phyloP scores from a whole-genome alignment of 352 stramenopile genomes.

The Phytophthora capsici region DNA sequence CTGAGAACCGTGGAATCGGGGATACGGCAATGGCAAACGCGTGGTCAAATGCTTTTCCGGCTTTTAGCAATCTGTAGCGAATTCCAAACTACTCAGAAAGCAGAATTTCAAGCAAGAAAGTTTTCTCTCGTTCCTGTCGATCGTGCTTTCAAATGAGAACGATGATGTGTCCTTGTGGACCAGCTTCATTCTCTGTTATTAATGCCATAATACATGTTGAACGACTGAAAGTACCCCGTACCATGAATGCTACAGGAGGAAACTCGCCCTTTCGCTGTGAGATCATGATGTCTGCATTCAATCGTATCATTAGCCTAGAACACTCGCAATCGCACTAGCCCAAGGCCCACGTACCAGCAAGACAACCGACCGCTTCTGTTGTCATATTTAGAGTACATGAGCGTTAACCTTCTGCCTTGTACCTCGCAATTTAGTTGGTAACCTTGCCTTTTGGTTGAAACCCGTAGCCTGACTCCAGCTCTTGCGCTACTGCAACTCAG shows the following conservation, averaged over 20 bases:
- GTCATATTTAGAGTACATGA: background rate
- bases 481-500: slow-evolving; percentile 47
- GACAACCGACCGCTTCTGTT: slow-evolving; percentile 56
- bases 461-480: slow-evolving; percentile 59
- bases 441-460: slow-evolving; percentile 54
- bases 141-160: slow-evolving; percentile 43
- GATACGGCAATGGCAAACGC: slow-evolving; percentile 59
- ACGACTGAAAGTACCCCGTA: slow-evolving; percentile 11
- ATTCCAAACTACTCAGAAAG: background rate
- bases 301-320: background rate
- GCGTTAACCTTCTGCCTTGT: background rate
- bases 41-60: slow-evolving; percentile 66
- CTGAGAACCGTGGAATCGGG: slow-evolving; percentile 46
- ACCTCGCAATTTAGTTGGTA: too few species aligned
- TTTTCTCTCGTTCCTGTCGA: slow-evolving; percentile 44
- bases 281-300: slow-evolving; percentile 71
- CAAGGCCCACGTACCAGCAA: slow-evolving; percentile 44
- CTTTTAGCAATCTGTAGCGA: slow-evolving; percentile 48
- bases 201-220: background rate
- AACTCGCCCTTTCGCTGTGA: slow-evolving; percentile 74
- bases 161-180: slow-evolving; percentile 46
- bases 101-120: background rate
- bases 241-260: slow-evolving; percentile 75
- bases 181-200: slow-evolving; percentile 30
- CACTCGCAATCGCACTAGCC: background rate